Conservation (phyloP, 108 stramenopile genomes). For the Cyclostephanos invisitatus region DNA sequence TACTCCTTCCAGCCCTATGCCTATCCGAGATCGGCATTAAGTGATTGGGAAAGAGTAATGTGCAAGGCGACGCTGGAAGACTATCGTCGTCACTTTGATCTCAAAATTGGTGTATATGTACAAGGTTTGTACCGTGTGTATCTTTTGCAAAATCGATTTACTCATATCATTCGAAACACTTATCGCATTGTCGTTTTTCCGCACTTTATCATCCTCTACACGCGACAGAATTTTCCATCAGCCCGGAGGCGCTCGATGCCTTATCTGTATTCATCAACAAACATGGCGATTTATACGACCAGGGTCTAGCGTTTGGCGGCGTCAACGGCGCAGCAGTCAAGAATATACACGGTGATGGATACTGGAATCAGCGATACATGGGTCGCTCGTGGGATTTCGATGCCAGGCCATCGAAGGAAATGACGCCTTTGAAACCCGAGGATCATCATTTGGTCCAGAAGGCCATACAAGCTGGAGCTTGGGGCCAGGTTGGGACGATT, state of each 20-base stretch:
- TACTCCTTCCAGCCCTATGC: constrained; percentile 62
- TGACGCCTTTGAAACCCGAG: constrained; percentile 52
- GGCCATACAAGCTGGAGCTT: constrained; percentile 55
- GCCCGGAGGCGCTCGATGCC: constrained; percentile 49
- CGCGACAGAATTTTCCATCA: constrained; percentile 56
- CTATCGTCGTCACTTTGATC: constrained; percentile 53
- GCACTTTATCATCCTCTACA: background rate
- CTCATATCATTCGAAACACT: too few species aligned
- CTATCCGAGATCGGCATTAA: constrained; percentile 37
- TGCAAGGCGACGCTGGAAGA: constrained; percentile 56
- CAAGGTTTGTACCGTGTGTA: constrained; percentile 41
- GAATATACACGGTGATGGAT: constrained; percentile 57
- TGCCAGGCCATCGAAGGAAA: constrained; percentile 46
- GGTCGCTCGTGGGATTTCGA: constrained; percentile 52
- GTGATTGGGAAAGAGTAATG: constrained; percentile 48
- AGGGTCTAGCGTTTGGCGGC: constrained; percentile 64
- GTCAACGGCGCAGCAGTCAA: constrained; percentile 53
- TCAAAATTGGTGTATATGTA: constrained; percentile 65
- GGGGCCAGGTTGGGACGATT: constrained; percentile 49
- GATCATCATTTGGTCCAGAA: constrained; percentile 59
- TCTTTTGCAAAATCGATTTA: background rate
- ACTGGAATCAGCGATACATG: constrained; percentile 50
- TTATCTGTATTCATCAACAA: constrained; percentile 50
- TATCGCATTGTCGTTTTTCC: background rate
- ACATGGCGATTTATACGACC: constrained; percentile 49